A percentile compares a stretch with the other conserved stretches of the same genome.
Evolutionary conservation across 805 yeast genomes (phyloP).

Genomic region (Zygotorulaspora sp.): DNA sequence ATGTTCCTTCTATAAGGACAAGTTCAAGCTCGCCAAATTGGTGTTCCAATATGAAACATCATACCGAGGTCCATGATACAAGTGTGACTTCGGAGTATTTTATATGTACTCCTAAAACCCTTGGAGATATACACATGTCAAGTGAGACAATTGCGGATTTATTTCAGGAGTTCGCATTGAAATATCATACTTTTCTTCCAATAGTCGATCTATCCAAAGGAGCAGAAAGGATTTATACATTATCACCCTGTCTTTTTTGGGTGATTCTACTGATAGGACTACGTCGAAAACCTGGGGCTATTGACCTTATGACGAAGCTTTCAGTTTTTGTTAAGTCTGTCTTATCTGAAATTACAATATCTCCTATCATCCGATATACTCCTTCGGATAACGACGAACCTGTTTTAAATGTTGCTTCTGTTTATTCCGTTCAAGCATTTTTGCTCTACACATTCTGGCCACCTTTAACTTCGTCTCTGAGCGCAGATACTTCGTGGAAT

Average conservation of each 20-base stretch:
- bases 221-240: slow-evolving; percentile 70
- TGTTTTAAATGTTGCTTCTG: slow-evolving; percentile 80
- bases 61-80: neutral
- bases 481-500: slow-evolving; percentile 95
- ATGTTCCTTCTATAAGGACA: too few species aligned
- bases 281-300: slow-evolving; percentile 48
- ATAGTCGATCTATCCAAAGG: slow-evolving; percentile 79
- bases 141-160: slow-evolving; percentile 55
- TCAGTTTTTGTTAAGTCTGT: slow-evolving; percentile 70
- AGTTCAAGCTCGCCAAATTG: neutral
- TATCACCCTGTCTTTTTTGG: slow-evolving; percentile 92
- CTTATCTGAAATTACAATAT: slow-evolving; percentile 80
- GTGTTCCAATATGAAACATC: slow-evolving; percentile 1
- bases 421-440: slow-evolving; percentile 91
- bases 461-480: slow-evolving; percentile 85
- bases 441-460: slow-evolving; percentile 92
- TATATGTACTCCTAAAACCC: slow-evolving; percentile 58
- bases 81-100: slow-evolving; percentile 38
- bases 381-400: slow-evolving; percentile 80
- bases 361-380: slow-evolving; percentile 81
- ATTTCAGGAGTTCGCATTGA: slow-evolving; percentile 63
- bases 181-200: slow-evolving; percentile 83
- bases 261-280: slow-evolving; percentile 81
- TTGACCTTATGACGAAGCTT: slow-evolving; percentile 51
- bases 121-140: slow-evolving; percentile 63